Conservation (phyloP, 1,284 basidiomycete genomes). For the Entoloma clypeatum region DNA sequence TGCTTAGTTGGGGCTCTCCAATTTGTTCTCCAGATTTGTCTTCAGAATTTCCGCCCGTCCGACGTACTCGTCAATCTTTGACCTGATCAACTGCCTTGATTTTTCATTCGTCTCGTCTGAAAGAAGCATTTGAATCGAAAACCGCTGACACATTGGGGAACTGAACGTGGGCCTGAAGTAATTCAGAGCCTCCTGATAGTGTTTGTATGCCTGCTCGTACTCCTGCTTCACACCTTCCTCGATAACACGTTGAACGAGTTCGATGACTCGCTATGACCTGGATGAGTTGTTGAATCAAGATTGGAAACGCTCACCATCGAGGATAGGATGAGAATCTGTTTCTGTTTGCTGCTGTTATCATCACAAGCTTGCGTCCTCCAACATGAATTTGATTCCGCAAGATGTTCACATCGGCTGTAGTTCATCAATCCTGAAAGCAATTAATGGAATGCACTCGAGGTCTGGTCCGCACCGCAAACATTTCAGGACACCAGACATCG, state of each 20-base stretch:
- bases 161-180: conserved; percentile 92
- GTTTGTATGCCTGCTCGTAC: conserved; percentile 92
- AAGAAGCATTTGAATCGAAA: conserved; percentile 3
- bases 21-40: conserved; percentile 79
- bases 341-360: conserved; percentile 13
- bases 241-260: conserved; percentile 93
- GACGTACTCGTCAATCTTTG: conserved; percentile 92
- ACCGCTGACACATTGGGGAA: conserved; percentile 5
- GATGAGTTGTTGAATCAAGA: conserved; percentile 10
- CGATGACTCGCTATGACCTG: conserved; percentile 77
- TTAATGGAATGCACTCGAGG: too few species aligned
- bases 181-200: conserved; percentile 92
- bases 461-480: too few species aligned
- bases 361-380: conserved; percentile 7
- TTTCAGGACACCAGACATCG: too few species aligned
- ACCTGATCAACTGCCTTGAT: conserved; percentile 83
- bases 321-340: not conserved
- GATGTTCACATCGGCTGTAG: too few species aligned
- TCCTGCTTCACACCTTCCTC: conserved; percentile 94
- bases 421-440: too few species aligned
- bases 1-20: conserved; percentile 72
- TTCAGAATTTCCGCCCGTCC: conserved; percentile 92
- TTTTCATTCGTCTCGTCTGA: conserved; percentile 96
- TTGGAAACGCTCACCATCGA: conserved; percentile 16
- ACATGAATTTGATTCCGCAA: too few species aligned